These are phyloP conservation scores for Barbarea vulgaris DNA, from an alignment of 345 rosid genomes.

Conservation along the genomic window DNA sequence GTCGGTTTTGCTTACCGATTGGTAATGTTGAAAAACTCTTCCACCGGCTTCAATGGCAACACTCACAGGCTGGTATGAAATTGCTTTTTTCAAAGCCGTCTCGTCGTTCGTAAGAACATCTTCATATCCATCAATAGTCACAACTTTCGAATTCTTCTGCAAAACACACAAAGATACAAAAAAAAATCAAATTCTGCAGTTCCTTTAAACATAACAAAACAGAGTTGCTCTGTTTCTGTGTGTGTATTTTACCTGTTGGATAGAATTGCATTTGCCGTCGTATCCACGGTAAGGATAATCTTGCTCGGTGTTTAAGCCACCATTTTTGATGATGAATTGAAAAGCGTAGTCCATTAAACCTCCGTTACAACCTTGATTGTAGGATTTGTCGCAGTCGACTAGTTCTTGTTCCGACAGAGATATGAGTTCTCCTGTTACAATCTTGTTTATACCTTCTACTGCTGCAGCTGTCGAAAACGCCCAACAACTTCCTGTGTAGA, in stretches of 20 bases:
- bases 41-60: conserved; percentile 98
- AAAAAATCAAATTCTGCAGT: background rate
- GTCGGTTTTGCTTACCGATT: conserved; percentile 53
- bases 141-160: conserved; percentile 75
- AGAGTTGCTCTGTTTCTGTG: conserved; percentile 26
- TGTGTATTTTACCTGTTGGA: conserved; percentile 44
- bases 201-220: background rate
- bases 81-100: conserved; percentile 67
- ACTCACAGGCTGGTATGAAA: conserved; percentile 82
- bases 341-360: conserved; percentile 98
- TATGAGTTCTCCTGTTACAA: conserved; percentile 76
- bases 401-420: conserved; percentile 88
- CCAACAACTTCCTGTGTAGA: conserved; percentile 90
- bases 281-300: conserved; percentile 76
- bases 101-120: conserved; percentile 69
- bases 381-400: conserved; percentile 77
- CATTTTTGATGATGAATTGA: conserved; percentile 79
- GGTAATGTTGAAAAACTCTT: conserved; percentile 70
- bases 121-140: conserved; percentile 75
- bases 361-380: conserved; percentile 83
- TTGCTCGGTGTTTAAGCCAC: conserved; percentile 76
- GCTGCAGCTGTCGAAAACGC: conserved; percentile 93
- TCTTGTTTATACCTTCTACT: conserved; percentile 88
- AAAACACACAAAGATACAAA: background rate
- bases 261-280: conserved; percentile 54